Evolutionary conservation across 495 filamentous ascomycete genomes (phyloP), one percentile per base, ranked within the genome.

Genomic region (Penicillium arizonense): DNA sequence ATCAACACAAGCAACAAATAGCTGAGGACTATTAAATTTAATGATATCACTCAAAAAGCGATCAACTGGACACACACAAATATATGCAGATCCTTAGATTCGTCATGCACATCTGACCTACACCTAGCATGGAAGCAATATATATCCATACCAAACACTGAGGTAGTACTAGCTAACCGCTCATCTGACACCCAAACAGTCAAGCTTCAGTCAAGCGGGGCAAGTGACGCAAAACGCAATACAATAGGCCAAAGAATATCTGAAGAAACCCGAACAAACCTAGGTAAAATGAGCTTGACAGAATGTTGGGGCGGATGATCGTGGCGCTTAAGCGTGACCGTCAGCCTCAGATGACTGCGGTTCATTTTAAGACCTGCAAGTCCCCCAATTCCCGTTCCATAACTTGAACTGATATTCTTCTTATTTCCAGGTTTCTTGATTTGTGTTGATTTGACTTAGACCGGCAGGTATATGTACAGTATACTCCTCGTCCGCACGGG

Each of bases 251-350:
- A 35, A 10, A 38, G 12, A 2, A 30, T 7, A 30, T 30, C 3
- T 7, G 28, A 2, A 28, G 16, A 35, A 35, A 1, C 33, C 3
- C 37, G 0, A 34, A 24, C 13, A 11, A 39, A 16, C 18, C 35
- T 49, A 10, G 13, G 16, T 55, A 42, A 55, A 55, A 50, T 26
- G 10, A 34, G 18, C 8, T 28, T 2, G 38, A 35, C 30, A 24
- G 28, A n/a, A 43, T 42, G 47, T 35, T 37, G 44, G 39, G 58
- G 36, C 61, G 54, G 58, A 40, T 64, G 61, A 64, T 55, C 41
- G 44, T 45, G 40, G 63, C 63, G 63, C 57, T 63, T 64, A 64
- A 51, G 50, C 46, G 57, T 66, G 63, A 66, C 60, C 39, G 33
- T 51, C 50, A 53, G 48, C 50, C 57, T 60, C 53, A 59, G 47